Conservation (phyloP, 345 rosid species). For the Boechera divaricarpa region DNA sequence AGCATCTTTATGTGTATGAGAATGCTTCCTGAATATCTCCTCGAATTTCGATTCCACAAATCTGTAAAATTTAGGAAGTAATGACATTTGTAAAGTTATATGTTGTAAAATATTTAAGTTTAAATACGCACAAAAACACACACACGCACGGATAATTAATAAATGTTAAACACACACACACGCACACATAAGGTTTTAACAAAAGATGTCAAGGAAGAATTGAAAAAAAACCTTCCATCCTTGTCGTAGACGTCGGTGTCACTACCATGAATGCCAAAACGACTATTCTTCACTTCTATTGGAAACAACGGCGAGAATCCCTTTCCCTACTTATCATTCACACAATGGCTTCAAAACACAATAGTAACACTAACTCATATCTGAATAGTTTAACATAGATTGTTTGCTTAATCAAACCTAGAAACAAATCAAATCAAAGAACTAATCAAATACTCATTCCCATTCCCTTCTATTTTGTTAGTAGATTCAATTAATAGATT, state of each 20-base stretch:
- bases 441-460: background rate
- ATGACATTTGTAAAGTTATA: background rate
- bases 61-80: conserved; percentile 40
- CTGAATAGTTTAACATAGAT: conserved; percentile 5
- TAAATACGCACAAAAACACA: too few species aligned
- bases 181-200: background rate
- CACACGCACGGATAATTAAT: background rate
- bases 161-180: too few species aligned
- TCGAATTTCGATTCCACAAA: conserved; percentile 73
- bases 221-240: conserved; percentile 64
- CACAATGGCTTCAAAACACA: conserved; percentile 12
- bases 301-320: conserved; percentile 62
- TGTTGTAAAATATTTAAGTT: background rate
- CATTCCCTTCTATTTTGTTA: background rate
- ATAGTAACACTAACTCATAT: background rate
- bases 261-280: conserved; percentile 67
- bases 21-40: conserved; percentile 68
- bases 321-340: conserved; percentile 57
- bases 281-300: conserved; percentile 66
- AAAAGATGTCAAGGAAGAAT: background rate
- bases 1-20: conserved; percentile 50
- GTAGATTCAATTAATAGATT: background rate
- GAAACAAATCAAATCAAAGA: background rate
- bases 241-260: conserved; percentile 72
- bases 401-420: background rate